Conservation (phyloP, 495 filamentous ascomycete species). For the Hyaloscypha variabilis region DNA sequence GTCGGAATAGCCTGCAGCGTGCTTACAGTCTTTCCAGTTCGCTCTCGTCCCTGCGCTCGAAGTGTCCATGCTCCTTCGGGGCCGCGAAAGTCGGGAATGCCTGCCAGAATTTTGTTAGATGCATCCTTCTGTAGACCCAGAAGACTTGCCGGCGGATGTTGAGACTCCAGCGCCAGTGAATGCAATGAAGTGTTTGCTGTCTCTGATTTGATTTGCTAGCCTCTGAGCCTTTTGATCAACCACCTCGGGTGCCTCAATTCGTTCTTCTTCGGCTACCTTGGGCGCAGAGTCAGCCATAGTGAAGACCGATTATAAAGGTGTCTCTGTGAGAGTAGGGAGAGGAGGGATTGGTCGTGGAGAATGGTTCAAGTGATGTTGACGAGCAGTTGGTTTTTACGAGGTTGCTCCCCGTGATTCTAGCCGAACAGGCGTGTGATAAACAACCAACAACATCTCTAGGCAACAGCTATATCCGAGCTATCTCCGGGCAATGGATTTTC, state of each 20-base stretch:
- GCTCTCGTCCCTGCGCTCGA: slow-evolving; percentile 39
- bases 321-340: too few species aligned
- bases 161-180: slow-evolving; percentile 51
- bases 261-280: slow-evolving; percentile 40
- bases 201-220: slow-evolving; percentile 40
- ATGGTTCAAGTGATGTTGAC: too few species aligned
- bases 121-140: not conserved
- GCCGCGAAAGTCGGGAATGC: slow-evolving; percentile 50
- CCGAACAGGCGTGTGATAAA: too few species aligned
- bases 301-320: too few species aligned
- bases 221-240: slow-evolving; percentile 40
- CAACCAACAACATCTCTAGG: too few species aligned
- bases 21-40: slow-evolving; percentile 28
- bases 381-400: too few species aligned
- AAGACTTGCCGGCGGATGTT: slow-evolving; percentile 42
- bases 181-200: slow-evolving; percentile 48
- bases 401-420: too few species aligned
- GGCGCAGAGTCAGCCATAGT: slow-evolving; percentile 41
- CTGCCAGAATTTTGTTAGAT: slow-evolving; percentile 21
- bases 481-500: too few species aligned
- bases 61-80: slow-evolving; percentile 48
- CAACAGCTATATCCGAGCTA: too few species aligned
- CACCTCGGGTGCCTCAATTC: slow-evolving; percentile 34
- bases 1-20: slow-evolving; percentile 48
- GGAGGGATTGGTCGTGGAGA: too few species aligned